Evolutionary conservation across 1,284 basidiomycete genomes (phyloP).

Genomic region (Xerocomus minutiporus): DNA sequence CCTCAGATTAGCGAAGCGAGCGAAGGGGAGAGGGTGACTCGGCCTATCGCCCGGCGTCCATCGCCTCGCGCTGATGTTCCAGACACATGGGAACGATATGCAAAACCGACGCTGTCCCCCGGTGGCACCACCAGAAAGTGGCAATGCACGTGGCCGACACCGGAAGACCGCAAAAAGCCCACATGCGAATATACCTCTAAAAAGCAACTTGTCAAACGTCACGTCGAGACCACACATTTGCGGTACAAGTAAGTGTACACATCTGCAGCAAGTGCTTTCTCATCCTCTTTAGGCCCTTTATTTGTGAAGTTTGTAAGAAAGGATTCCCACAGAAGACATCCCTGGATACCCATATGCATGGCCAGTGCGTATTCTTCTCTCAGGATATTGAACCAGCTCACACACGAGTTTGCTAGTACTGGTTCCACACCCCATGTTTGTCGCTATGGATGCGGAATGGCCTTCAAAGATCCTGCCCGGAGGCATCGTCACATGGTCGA

Average conservation of each 20-base stretch:
- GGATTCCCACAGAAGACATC: constrained; percentile 59
- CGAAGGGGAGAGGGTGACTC: constrained; percentile 20
- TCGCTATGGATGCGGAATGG: constrained; percentile 45
- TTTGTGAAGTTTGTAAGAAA: constrained; percentile 52
- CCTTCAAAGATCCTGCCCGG: constrained; percentile 61
- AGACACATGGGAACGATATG: constrained; percentile 33
- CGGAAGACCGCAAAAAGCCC: constrained; percentile 33
- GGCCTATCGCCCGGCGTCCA: constrained; percentile 19
- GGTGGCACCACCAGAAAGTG: constrained; percentile 35
- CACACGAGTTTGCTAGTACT: constrained; percentile 37
- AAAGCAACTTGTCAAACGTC: constrained; percentile 65
- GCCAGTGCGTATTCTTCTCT: constrained; percentile 45
- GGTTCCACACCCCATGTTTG: constrained; percentile 54
- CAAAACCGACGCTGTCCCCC: constrained; percentile 33
- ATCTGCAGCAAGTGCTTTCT: constrained; percentile 12
- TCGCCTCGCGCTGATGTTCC: constrained; percentile 27
- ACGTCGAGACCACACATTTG: constrained; percentile 61
- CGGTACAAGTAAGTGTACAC: constrained; percentile 47
- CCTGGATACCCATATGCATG: constrained; percentile 55
- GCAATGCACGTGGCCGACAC: constrained; percentile 34
- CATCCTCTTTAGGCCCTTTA: constrained; percentile 41
- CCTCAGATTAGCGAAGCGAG: constrained; percentile 32
- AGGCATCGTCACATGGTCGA: constrained; percentile 55
- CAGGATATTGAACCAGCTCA: constrained; percentile 12
- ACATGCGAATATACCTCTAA: constrained; percentile 52